Conservation (phyloP, 805 yeast species). For the Candida ipomoeae region DNA sequence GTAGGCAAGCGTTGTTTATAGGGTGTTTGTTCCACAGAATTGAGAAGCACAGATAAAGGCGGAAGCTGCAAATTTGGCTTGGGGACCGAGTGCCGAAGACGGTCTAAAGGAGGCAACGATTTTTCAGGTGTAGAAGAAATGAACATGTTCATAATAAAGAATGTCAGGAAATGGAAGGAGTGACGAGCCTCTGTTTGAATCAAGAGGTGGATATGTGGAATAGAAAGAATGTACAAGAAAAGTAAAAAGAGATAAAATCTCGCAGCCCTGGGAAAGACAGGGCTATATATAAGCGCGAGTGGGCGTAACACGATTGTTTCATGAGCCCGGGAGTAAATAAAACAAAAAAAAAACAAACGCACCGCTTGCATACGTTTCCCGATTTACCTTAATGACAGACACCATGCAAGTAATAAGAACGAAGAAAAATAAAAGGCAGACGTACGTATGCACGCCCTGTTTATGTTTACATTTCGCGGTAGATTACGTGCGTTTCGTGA, state of each 20-base stretch:
- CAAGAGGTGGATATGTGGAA: neutral
- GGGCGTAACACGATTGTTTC: slow-evolving; percentile 4
- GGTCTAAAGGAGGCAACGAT: slow-evolving; percentile 19
- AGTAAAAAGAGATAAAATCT: neutral
- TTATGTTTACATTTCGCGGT: slow-evolving; percentile 14
- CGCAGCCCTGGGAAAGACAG: neutral
- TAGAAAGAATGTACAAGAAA: neutral
- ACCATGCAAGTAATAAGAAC: slow-evolving; percentile 18
- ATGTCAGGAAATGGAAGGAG: neutral
- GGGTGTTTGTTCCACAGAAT: slow-evolving; percentile 17
- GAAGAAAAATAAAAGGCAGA: neutral
- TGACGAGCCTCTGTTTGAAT: neutral
- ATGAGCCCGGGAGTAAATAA: neutral
- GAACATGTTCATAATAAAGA: slow-evolving; percentile 4
- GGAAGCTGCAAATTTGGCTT: slow-evolving; percentile 26
- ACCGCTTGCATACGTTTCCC: slow-evolving; percentile 4
- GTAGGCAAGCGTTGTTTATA: slow-evolving; percentile 25
- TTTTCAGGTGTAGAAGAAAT: slow-evolving; percentile 29
- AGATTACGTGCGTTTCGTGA: slow-evolving; percentile 14
- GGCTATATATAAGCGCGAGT: slow-evolving; percentile 7
- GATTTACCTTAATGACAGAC: slow-evolving; percentile 16
- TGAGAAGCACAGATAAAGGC: slow-evolving; percentile 34
- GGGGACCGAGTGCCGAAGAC: slow-evolving; percentile 17
- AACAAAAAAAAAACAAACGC: neutral
- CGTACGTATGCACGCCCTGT: slow-evolving; percentile 1